Evolutionary conservation across 352 stramenopile genomes (phyloP).

Genomic region (Phytophthora gonapodyides): DNA sequence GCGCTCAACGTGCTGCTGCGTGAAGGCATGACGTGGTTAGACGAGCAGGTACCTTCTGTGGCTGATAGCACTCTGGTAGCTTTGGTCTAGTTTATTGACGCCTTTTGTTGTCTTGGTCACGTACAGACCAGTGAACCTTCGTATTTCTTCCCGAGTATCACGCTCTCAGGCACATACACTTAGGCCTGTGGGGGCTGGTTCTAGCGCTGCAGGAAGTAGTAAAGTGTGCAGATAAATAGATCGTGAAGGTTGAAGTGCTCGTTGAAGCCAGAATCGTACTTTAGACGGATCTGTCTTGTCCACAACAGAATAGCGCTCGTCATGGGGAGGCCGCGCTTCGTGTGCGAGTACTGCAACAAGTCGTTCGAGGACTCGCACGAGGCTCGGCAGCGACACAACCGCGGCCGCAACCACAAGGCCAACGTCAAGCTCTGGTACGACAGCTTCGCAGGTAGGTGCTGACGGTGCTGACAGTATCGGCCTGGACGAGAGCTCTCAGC

Average conservation of each 20-base stretch:
- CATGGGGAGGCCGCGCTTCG: slow-evolving; percentile 64
- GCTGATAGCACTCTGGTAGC: background rate
- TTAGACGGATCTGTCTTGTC: slow-evolving; percentile 13
- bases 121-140: slow-evolving; percentile 57
- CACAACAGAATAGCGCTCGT: background rate
- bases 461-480: background rate
- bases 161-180: slow-evolving; percentile 74
- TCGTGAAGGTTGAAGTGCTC: slow-evolving; percentile 8
- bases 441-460: slow-evolving; percentile 62
- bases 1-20: slow-evolving; percentile 92
- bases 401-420: slow-evolving; percentile 70
- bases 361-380: slow-evolving; percentile 81
- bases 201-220: slow-evolving; percentile 1
- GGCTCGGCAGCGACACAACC: slow-evolving; percentile 63
- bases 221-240: slow-evolving; percentile 7
- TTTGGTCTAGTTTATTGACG: slow-evolving; percentile 5
- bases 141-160: slow-evolving; percentile 90
- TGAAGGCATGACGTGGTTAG: slow-evolving; percentile 97
- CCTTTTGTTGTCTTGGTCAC: slow-evolving; percentile 7
- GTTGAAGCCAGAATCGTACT: slow-evolving; percentile 41
- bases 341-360: slow-evolving; percentile 85
- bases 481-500: background rate
- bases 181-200: slow-evolving; percentile 25
- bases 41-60: slow-evolving; percentile 74
- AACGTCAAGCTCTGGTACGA: slow-evolving; percentile 90